Evolutionary conservation across 2,329 filamentous ascomycete species (phyloP).

Genomic region (Monosporascus sp.): DNA sequence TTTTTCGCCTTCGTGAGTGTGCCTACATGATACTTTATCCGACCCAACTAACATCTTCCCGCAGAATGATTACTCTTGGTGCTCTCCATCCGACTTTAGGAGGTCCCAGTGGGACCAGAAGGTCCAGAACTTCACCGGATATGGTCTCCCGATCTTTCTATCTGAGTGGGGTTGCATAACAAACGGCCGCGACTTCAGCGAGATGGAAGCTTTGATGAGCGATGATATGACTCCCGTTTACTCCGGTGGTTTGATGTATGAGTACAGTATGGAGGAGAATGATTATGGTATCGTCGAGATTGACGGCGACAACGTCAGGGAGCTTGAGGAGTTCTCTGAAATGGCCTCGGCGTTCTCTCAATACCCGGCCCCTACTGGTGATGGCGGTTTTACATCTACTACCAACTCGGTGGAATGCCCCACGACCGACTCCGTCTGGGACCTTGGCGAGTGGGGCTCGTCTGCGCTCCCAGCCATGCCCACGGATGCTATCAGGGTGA

Average conservation of each 20-base stretch:
- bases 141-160: constrained; percentile 86
- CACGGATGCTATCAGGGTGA: constrained; percentile 35
- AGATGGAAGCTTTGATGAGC: constrained; percentile 75
- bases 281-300: constrained; percentile 76
- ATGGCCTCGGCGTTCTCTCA: constrained; percentile 43
- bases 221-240: constrained; percentile 81
- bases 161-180: constrained; percentile 90
- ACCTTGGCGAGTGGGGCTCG: constrained; percentile 38
- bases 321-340: constrained; percentile 57
- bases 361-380: constrained; percentile 46
- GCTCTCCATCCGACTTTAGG: constrained; percentile 61
- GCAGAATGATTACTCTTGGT: constrained; percentile 82
- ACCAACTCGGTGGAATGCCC: constrained; percentile 46
- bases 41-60: constrained; percentile 9
- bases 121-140: constrained; percentile 80
- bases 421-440: constrained; percentile 42
- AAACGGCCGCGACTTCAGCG: constrained; percentile 75
- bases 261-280: constrained; percentile 79
- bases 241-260: constrained; percentile 93
- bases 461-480: constrained; percentile 49
- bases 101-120: constrained; percentile 80
- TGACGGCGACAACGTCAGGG: constrained; percentile 47
- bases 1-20: constrained; percentile 67
- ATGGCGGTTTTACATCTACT: constrained; percentile 43
- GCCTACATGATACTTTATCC: neutral